These are phyloP conservation scores for Geotrichum klebahnii DNA, from an alignment of 1,139 yeast genomes.

Conservation along the genomic window DNA sequence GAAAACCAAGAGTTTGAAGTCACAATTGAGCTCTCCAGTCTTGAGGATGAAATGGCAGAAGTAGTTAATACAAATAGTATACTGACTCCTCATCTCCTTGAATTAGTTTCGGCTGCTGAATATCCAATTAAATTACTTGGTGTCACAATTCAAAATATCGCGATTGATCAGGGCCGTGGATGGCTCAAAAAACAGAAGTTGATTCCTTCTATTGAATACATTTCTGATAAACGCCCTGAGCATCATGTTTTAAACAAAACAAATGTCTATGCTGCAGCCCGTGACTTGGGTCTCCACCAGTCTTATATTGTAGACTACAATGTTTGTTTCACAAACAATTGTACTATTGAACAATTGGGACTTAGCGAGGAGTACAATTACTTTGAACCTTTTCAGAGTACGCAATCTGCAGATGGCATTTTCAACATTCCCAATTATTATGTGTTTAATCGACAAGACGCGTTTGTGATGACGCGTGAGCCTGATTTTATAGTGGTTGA, in stretches of 20 bases:
- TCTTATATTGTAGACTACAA: constrained; percentile 15
- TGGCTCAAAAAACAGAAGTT: constrained; percentile 18
- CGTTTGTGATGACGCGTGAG: constrained; percentile 13
- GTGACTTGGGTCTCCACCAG: constrained; percentile 16
- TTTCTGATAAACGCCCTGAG: constrained; percentile 16
- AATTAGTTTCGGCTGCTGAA: constrained; percentile 18
- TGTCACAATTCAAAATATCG: constrained; percentile 16
- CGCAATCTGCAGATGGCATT: constrained; percentile 18
- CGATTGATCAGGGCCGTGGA: constrained; percentile 19
- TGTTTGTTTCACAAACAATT: constrained; percentile 18
- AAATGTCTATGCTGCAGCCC: constrained; percentile 17
- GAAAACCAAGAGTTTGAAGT: constrained; percentile 21
- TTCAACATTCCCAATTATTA: constrained; percentile 18
- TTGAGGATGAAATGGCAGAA: constrained; percentile 2
- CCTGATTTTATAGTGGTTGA: constrained; percentile 23
- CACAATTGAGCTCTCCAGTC: constrained; percentile 15
- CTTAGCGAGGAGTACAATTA: constrained; percentile 19
- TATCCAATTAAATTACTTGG: constrained; percentile 19
- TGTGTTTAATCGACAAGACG: constrained; percentile 22
- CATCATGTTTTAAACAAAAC: constrained; percentile 12
- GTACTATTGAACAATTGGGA: constrained; percentile 16
- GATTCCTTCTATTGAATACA: constrained; percentile 21
- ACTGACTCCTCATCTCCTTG: constrained; percentile 20
- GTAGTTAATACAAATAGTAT: constrained; percentile 4
- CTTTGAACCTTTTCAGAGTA: constrained; percentile 21